Evolutionary conservation across 345 rosid species (phyloP).

Genomic region (Populus deltoides): DNA sequence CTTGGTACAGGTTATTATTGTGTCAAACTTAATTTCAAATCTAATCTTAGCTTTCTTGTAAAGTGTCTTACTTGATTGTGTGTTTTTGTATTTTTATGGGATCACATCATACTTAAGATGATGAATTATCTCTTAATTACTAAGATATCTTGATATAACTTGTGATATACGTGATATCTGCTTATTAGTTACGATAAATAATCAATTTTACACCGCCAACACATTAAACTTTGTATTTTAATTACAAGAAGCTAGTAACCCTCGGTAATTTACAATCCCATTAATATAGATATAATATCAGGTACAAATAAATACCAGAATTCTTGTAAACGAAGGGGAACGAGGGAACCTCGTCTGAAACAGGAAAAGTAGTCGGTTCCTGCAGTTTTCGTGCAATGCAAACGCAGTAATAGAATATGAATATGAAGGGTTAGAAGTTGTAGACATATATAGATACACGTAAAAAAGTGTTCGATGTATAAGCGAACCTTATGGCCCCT

Average conservation of each 20-base stretch:
- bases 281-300: neutral
- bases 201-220: no score
- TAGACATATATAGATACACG: neutral
- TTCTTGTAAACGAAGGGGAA: constrained; percentile 30
- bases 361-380: constrained; percentile 39
- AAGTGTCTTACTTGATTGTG: no score
- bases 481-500: constrained; percentile 36
- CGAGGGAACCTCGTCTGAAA: constrained; percentile 33
- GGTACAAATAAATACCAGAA: neutral
- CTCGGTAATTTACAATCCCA: neutral
- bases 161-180: rapidly evolving
- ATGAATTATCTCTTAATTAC: no score
- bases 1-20: no score
- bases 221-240: no score
- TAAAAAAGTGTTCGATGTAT: constrained; percentile 34
- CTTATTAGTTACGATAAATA: no score
- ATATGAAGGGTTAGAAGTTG: neutral
- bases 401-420: neutral
- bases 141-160: no score
- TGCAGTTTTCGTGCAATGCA: constrained; percentile 13
- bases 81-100: no score
- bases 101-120: no score
- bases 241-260: neutral
- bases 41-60: no score
- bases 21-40: no score